Conservation (phyloP, 805 yeast genomes). For the Starmerella bombicola region DNA sequence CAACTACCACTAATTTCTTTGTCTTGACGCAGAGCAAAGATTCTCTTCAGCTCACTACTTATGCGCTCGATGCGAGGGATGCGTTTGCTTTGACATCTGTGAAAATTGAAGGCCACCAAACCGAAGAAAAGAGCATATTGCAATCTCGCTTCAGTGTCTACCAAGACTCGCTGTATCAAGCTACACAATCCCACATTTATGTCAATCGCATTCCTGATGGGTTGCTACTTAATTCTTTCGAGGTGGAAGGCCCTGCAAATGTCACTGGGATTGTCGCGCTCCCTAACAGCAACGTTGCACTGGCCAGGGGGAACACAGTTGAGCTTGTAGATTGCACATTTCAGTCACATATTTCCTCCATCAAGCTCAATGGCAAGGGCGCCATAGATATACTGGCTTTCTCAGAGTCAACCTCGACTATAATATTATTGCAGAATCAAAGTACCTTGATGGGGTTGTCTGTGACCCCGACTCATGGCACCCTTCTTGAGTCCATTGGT, state of each 20-base stretch:
- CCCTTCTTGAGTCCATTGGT: conserved; percentile 22
- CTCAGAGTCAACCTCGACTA: conserved; percentile 10
- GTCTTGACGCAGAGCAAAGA: too few relatives aligned
- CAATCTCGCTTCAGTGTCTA: conserved; percentile 5
- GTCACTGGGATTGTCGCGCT: conserved; percentile 15
- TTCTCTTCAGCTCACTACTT: not conserved
- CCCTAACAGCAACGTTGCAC: conserved; percentile 15
- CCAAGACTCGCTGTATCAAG: conserved; percentile 9
- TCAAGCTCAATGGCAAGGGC: not conserved
- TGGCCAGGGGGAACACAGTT: conserved; percentile 5
- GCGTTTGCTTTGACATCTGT: not conserved
- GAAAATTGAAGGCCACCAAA: not conserved
- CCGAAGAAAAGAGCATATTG: not conserved
- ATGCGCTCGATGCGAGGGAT: not conserved
- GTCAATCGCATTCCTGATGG: conserved; percentile 10
- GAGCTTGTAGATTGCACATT: conserved; percentile 20
- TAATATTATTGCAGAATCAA: conserved; percentile 11
- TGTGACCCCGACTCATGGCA: conserved; percentile 16
- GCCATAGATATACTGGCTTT: conserved; percentile 11
- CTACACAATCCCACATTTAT: not conserved
- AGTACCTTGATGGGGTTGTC: conserved; percentile 21
- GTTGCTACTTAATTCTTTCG: conserved; percentile 2
- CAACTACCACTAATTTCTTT: too few relatives aligned
- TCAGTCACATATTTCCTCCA: conserved; percentile 12
- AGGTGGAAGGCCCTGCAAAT: conserved; percentile 6